These are phyloP conservation scores for Xylaria sp. DNA, from an alignment of 2,329 filamentous ascomycete genomes.

Conservation along the genomic window DNA sequence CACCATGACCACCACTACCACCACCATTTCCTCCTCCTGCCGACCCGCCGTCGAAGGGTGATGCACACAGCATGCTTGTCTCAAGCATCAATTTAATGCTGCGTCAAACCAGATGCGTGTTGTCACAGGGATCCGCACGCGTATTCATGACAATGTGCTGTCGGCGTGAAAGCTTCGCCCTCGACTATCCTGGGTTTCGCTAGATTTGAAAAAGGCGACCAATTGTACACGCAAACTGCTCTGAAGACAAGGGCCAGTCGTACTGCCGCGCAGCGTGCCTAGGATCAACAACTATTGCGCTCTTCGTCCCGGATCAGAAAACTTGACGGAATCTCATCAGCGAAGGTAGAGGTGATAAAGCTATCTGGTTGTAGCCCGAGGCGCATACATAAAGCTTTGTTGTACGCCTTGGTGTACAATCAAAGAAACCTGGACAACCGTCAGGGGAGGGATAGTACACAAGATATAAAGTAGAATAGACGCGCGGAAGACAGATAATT, in stretches of 20 bases:
- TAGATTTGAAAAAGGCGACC: constrained; percentile 19
- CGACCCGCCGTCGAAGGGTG: constrained; percentile 26
- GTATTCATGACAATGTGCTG: constrained; percentile 28
- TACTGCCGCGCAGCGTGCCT: constrained; percentile 15
- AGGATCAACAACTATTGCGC: constrained; percentile 6
- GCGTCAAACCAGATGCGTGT: constrained; percentile 2
- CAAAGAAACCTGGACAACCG: neutral
- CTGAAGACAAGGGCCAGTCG: constrained; percentile 6
- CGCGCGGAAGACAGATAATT: constrained; percentile 12
- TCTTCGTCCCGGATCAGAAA: constrained; percentile 13
- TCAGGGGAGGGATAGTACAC: neutral
- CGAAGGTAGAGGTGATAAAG: constrained; percentile 2
- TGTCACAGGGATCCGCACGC: constrained; percentile 20
- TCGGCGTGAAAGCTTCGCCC: constrained; percentile 15
- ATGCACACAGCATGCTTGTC: constrained; percentile 19
- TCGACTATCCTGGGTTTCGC: constrained; percentile 12
- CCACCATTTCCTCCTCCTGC: constrained; percentile 10
- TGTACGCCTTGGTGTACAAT: neutral
- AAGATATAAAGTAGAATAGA: constrained; percentile 1
- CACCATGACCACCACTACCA: constrained; percentile 38
- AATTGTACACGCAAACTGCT: constrained; percentile 10
- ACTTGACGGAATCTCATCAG: constrained; percentile 11
- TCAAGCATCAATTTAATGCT: constrained; percentile 15
- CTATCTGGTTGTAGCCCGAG: neutral
- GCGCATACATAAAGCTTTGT: constrained; percentile 13